phyloP scores from a whole-genome alignment of 306 rosid genomes.

The Bauhinia variegata region DNA sequence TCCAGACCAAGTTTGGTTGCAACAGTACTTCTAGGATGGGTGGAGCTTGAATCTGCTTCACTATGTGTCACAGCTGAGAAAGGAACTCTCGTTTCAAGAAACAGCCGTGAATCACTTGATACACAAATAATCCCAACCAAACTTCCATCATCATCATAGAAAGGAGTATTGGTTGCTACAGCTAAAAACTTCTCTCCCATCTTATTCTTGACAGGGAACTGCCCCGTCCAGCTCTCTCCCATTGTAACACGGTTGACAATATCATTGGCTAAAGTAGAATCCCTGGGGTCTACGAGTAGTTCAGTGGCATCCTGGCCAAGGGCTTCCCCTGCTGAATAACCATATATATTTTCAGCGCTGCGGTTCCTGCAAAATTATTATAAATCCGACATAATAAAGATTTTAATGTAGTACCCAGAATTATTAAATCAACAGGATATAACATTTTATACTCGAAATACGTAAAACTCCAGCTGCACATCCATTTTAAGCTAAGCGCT shows the following conservation, averaged over 20 bases:
- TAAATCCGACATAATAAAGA: constrained; percentile 19
- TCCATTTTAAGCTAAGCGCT: constrained; percentile 16
- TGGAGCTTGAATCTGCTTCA: constrained; percentile 50
- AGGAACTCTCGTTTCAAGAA: constrained; percentile 61
- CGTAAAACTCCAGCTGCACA: constrained; percentile 6
- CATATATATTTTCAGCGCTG: constrained; percentile 80
- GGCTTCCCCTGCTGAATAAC: constrained; percentile 85
- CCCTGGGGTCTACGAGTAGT: constrained; percentile 68
- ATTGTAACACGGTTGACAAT: constrained; percentile 57
- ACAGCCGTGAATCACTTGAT: constrained; percentile 70
- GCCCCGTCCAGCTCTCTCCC: constrained; percentile 96
- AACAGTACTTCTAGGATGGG: constrained; percentile 51
- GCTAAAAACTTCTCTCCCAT: constrained; percentile 66
- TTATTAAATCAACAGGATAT: constrained; percentile 20
- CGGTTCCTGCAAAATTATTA: constrained; percentile 73
- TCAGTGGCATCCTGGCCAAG: constrained; percentile 67
- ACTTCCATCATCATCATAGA: constrained; percentile 76
- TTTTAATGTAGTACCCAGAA: constrained; percentile 15
- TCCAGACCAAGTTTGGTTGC: constrained; percentile 79
- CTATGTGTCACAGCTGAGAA: constrained; percentile 34
- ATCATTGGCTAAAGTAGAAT: constrained; percentile 52
- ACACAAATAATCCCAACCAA: constrained; percentile 78
- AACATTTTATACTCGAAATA: constrained; percentile 26
- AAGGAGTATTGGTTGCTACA: constrained; percentile 70
- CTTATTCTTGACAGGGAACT: constrained; percentile 78